Evolutionary conservation across 768 basidiomycete genomes (phyloP).

Genomic region (Suillus fuscotomentosus): DNA sequence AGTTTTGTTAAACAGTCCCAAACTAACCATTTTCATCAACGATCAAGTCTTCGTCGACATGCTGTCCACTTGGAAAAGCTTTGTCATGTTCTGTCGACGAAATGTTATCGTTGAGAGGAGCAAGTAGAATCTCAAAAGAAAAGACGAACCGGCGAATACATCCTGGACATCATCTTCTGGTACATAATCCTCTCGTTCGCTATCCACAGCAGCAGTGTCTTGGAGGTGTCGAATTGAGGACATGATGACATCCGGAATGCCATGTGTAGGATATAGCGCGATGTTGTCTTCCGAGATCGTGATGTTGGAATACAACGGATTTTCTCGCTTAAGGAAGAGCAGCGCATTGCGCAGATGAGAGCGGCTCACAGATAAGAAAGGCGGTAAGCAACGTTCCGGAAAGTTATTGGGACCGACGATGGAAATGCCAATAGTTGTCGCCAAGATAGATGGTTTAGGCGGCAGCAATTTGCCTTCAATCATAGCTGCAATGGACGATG

Average conservation of each 20-base stretch:
- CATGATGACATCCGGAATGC: neutral
- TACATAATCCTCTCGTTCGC: neutral
- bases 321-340: neutral
- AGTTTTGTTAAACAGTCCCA: too few relatives aligned
- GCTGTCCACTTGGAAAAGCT: neutral
- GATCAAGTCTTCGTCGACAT: neutral
- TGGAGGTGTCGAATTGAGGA: neutral
- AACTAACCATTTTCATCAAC: too few relatives aligned
- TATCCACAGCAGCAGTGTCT: neutral
- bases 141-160: neutral
- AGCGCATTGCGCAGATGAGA: neutral
- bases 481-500: constrained; percentile 3
- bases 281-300: neutral
- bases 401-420: neutral
- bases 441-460: neutral
- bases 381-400: neutral
- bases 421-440: neutral
- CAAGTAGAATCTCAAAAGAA: too few relatives aligned
- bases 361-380: neutral
- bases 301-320: neutral
- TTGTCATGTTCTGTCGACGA: neutral
- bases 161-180: neutral
- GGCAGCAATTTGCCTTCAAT: neutral
- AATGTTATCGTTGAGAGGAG: too few relatives aligned
- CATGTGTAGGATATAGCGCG: neutral